A percentile compares a stretch with the other conserved stretches of the same genome.
Conservation (phyloP, 2,329 filamentous ascomycete genomes). For the Rutstroemia sp. region DNA sequence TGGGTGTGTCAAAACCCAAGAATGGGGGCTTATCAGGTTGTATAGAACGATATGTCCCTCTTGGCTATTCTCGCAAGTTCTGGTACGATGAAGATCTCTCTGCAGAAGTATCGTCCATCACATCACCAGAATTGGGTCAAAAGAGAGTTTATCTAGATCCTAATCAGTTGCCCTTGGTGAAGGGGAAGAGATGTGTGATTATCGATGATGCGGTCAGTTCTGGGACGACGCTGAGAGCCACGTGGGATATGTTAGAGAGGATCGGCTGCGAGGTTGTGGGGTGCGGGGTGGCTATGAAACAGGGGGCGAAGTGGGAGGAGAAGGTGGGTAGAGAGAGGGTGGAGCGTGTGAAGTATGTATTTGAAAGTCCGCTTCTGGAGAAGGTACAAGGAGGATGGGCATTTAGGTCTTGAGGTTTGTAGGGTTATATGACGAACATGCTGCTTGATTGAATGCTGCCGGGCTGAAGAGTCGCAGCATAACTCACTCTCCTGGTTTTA, state of each 20-base stretch:
- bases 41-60: conserved; percentile 21
- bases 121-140: conserved; percentile 15
- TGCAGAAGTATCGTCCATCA: conserved; percentile 22
- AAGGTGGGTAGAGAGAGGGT: conserved; percentile 15
- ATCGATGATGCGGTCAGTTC: conserved; percentile 26
- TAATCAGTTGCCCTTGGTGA: conserved; percentile 17
- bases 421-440: neutral
- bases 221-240: conserved; percentile 21
- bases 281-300: conserved; percentile 25
- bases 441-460: neutral
- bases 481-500: neutral
- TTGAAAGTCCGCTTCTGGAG: conserved; percentile 23
- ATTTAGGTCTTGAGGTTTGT: neutral
- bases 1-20: no score
- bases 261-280: conserved; percentile 16
- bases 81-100: conserved; percentile 24
- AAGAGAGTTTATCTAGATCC: conserved; percentile 25
- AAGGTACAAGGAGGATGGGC: conserved; percentile 22
- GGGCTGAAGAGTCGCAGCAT: neutral
- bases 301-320: conserved; percentile 20
- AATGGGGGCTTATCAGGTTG: no score
- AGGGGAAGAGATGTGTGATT: conserved; percentile 17
- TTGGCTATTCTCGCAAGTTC: conserved; percentile 27
- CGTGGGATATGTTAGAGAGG: conserved; percentile 24
- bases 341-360: conserved; percentile 16